Evolutionary conservation across 768 basidiomycete genomes (phyloP), one percentile per base, ranked within the genome.

Genomic region (Lentinus tigrinus): DNA sequence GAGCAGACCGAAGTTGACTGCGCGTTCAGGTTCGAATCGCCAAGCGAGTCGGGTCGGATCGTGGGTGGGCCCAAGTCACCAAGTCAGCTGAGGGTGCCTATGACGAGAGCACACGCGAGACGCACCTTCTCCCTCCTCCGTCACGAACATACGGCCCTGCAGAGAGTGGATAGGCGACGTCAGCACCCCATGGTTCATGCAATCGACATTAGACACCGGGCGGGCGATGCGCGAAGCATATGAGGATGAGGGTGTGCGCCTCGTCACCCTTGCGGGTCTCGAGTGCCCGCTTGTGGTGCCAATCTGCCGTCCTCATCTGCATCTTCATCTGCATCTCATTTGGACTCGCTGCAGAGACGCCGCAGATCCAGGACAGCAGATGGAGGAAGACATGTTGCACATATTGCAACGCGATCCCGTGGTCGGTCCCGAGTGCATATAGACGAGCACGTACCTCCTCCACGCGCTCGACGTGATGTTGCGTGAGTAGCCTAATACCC

Each of bases 1-100:
- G 11, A 92, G 80, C 21, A 95, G 75, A 24, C 93, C 92, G 69
- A 88, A 91, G 6, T 84, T 85, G 37, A 92, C 91, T 91, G 58
- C 13, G 31, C 28, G 27, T 21, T 10, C 4, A n/a, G n/a, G n/a
- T n/a, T n/a, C n/a, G n/a, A n/a, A n/a, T n/a, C n/a, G n/a, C n/a
- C n/a, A 47, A 34, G 21, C 37, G 14, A 46, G 47, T 49, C 55
- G 51, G 26, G 38, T 56, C 46, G n/a, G 43, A 37, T 39, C 46
- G 9, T 19, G 23, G 21, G 26, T 34, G 17, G 28, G n/a, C n/a
- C n/a, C n/a, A n/a, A n/a, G n/a, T 39, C 37, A 51, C 10, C 1
- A 11, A 11, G 31, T 31, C 31, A 31, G 31, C 31, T 31, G 31
- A 31, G 31, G 31, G 40, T 46, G 43, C 9, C 8, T 13, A 23